These are phyloP conservation scores for Vitis rupestris DNA, from an alignment of 164 flowering plant species.

Conservation along the genomic window DNA sequence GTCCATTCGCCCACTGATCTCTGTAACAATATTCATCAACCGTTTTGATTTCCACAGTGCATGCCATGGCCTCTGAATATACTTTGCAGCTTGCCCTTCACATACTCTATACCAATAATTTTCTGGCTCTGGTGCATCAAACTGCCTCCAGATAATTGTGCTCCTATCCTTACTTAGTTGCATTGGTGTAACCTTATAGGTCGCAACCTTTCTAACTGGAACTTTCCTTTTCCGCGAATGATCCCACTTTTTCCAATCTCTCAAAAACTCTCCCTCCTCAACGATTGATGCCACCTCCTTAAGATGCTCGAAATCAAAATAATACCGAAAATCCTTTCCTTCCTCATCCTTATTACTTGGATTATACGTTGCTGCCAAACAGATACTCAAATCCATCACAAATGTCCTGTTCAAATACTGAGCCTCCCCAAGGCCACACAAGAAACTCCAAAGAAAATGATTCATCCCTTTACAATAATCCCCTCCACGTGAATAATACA, in stretches of 20 bases:
- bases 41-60: slow-evolving; percentile 95
- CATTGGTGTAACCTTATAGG: slow-evolving; percentile 81
- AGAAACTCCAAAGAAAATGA: slow-evolving; percentile 86
- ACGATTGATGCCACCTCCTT: slow-evolving; percentile 77
- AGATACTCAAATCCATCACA: slow-evolving; percentile 86
- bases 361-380: slow-evolving; percentile 61
- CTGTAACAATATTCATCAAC: slow-evolving; percentile 90
- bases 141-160: slow-evolving; percentile 85
- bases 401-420: slow-evolving; percentile 84
- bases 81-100: slow-evolving; percentile 82
- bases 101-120: slow-evolving; percentile 98
- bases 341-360: slow-evolving; percentile 71
- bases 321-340: slow-evolving; percentile 88
- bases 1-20: slow-evolving; percentile 84
- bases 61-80: slow-evolving; percentile 90
- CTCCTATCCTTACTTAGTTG: slow-evolving; percentile 77
- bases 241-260: slow-evolving; percentile 82
- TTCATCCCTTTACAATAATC: slow-evolving; percentile 96
- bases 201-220: slow-evolving; percentile 61
- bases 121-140: slow-evolving; percentile 88
- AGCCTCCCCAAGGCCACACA: slow-evolving; percentile 96
- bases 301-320: slow-evolving; percentile 92
- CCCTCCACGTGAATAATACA: slow-evolving; percentile 91
- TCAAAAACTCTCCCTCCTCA: slow-evolving; percentile 72
- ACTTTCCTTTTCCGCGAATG: slow-evolving; percentile 54